These are phyloP conservation scores for Fraxinus angustifolia DNA, from an alignment of 305 asterid genomes.

Conservation along the genomic window DNA sequence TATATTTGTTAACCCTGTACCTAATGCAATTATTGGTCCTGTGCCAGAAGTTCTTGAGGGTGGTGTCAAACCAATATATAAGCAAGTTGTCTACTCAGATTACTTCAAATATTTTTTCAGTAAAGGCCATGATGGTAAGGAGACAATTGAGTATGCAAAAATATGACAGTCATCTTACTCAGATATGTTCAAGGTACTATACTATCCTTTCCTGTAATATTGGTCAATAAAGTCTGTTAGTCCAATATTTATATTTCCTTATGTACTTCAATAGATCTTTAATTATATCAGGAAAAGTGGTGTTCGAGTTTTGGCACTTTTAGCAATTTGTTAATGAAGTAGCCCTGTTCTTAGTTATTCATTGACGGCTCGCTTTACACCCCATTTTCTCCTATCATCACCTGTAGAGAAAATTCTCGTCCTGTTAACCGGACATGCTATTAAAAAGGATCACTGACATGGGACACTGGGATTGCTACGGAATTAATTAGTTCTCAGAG, in stretches of 20 bases:
- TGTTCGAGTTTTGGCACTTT: neutral
- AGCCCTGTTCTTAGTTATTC: neutral
- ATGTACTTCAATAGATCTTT: neutral
- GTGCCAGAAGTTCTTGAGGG: constrained; percentile 36
- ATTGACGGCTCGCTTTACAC: neutral
- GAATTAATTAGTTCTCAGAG: neutral
- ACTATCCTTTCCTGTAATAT: neutral
- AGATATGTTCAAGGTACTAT: neutral
- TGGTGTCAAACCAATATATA: constrained; percentile 46
- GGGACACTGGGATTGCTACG: neutral
- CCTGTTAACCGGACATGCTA: neutral
- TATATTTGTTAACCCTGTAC: constrained; percentile 38
- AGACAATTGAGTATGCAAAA: constrained; percentile 45
- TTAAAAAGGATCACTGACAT: neutral
- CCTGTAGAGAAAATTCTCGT: neutral
- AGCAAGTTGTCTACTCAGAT: constrained; percentile 38
- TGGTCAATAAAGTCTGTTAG: neutral
- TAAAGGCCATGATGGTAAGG: constrained; percentile 55
- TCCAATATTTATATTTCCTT: neutral
- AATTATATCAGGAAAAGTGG: neutral
- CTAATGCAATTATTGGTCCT: constrained; percentile 44
- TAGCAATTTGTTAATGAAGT: neutral
- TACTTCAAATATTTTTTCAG: constrained; percentile 52
- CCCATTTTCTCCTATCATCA: neutral
- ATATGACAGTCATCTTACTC: constrained; percentile 21